Evolutionary conservation across 2,329 filamentous ascomycete genomes (phyloP), one percentile per base, ranked within the genome.

Genomic region (Aspergillus tanneri): DNA sequence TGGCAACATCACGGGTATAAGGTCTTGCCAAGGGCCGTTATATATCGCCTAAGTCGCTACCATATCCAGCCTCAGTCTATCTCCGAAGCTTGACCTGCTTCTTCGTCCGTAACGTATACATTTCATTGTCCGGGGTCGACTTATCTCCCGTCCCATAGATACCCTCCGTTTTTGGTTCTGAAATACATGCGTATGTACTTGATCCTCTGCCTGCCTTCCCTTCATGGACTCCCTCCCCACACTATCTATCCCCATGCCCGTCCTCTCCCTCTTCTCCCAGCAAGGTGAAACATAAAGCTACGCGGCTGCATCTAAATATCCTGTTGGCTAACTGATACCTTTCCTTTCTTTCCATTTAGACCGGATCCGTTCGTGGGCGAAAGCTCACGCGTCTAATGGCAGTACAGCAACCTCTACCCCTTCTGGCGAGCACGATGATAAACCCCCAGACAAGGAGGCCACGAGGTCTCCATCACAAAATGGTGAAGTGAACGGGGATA

Each of bases 361-460:
- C 66, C 65, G 64, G 50, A 67, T 68, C 64, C 57, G 63, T 52
- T 67, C 66, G 66, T 68, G 66, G 66, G 66, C 66, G 66, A 68
- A 67, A 68, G 66, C 66, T 68, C 66, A 68, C 66, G 65, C 65
- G 18, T 63, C 61, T 25, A 56, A 56, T 51, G 48, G 43, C 40
- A 57, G 40, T 48, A 38, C 52, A 25, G 25, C 47, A 39, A 18
- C 46, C 19, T 39, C n/a, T 16, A 40, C 25, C 23, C 21, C 41
- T 9, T 11, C 47, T 5, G 32, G 14, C 27, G 36, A 25, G 11
- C 25, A 30, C 14, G 22, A 45, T 27, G 18, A 14, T 27, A 22
- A 28, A 21, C 25, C 40, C 43, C 14, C 43, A 23, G 35, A 35
- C 4, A 39, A 49, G 27, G 43, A 56, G 21, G 34, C 49, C 19